These are phyloP conservation scores for Arabidopsis arenosa DNA, from an alignment of 345 rosid genomes.

Conservation along the genomic window DNA sequence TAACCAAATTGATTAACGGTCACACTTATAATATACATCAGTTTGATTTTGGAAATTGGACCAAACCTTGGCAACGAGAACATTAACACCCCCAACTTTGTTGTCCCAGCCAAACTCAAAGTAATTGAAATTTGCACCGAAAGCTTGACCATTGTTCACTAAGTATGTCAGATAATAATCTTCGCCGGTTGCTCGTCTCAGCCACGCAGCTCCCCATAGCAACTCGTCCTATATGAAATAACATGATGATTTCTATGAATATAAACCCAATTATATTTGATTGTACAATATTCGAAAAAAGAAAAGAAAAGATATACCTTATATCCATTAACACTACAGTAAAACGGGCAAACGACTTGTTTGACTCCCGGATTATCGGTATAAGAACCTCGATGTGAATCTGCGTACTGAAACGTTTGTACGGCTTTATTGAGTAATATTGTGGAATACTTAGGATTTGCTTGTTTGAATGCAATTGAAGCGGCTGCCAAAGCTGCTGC, in stretches of 20 bases:
- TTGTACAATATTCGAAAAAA: not conserved
- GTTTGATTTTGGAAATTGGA: not conserved
- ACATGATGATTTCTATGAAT: not conserved
- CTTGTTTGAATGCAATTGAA: conserved; percentile 61
- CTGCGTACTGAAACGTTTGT: conserved; percentile 77
- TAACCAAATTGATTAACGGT: not conserved
- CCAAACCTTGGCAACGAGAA: conserved; percentile 66
- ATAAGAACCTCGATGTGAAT: conserved; percentile 63
- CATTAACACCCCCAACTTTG: conserved; percentile 72
- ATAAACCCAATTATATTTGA: not conserved
- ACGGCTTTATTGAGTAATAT: conserved; percentile 56
- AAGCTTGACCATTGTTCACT: conserved; percentile 29
- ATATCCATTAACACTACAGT: conserved; percentile 68
- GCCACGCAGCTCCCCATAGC: conserved; percentile 91
- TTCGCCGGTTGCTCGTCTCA: conserved; percentile 64
- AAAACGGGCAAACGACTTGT: conserved; percentile 70
- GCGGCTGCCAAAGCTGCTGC: conserved; percentile 87
- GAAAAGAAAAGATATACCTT: conserved; percentile 46
- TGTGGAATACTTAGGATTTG: conserved; percentile 49
- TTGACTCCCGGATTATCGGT: conserved; percentile 45
- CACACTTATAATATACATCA: not conserved
- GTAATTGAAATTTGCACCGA: conserved; percentile 34
- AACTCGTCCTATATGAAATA: conserved; percentile 67
- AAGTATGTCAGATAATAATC: conserved; percentile 50
- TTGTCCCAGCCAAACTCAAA: conserved; percentile 85